These are phyloP conservation scores for Clonostachys solani DNA, from an alignment of 2,329 filamentous ascomycete genomes.

Conservation along the genomic window DNA sequence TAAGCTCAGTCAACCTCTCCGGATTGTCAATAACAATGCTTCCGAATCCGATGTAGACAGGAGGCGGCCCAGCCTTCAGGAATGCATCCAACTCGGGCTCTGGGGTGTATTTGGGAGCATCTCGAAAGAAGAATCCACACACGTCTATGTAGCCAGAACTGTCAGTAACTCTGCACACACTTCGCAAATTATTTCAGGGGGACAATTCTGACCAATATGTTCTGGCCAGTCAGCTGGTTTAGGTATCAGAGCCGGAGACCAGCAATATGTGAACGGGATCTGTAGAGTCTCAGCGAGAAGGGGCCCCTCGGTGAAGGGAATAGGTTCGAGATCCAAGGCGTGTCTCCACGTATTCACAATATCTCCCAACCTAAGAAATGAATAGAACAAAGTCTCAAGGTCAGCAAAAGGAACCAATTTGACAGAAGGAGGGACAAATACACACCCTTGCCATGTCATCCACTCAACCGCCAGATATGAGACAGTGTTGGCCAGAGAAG, in stretches of 20 bases:
- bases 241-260: conserved; percentile 61
- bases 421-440: conserved; percentile 1
- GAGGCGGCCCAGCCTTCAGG: conserved; percentile 49
- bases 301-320: conserved; percentile 55
- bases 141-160: conserved; percentile 5
- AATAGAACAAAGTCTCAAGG: neutral
- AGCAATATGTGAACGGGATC: conserved; percentile 68
- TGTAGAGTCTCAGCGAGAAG: conserved; percentile 57
- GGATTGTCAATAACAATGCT: conserved; percentile 63
- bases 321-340: conserved; percentile 58
- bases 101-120: conserved; percentile 29
- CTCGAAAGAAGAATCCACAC: conserved; percentile 12
- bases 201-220: conserved; percentile 48
- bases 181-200: conserved; percentile 45
- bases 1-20: conserved; percentile 49
- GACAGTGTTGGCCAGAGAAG: conserved; percentile 90
- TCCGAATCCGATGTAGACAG: conserved; percentile 64
- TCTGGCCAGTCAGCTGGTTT: conserved; percentile 60
- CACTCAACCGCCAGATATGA: conserved; percentile 94
- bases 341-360: conserved; percentile 67
- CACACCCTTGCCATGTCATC: conserved; percentile 66
- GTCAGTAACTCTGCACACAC: neutral
- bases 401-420: neutral
- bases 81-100: conserved; percentile 50
- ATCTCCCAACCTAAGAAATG: conserved; percentile 48